Evolutionary conservation across 2,329 filamentous ascomycete species (phyloP), one percentile per base, ranked within the genome.

Genomic region (Immersiporthe knoxdaviesiana): DNA sequence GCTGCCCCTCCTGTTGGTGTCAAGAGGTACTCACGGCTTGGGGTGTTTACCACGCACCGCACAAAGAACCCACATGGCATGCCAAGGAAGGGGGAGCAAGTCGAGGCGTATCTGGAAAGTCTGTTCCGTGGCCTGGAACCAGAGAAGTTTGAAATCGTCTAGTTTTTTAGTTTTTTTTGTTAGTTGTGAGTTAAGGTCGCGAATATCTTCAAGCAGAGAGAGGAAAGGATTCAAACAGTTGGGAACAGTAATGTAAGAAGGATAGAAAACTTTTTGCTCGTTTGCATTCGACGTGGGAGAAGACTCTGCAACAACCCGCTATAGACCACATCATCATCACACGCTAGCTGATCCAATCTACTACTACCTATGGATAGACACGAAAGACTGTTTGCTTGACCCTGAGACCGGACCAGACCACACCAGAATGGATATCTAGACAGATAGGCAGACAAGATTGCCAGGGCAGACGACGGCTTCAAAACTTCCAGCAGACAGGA

Each of bases 281-380:
- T 60, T 62, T 62, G 63, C 61, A 68, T 70, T 70, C 68, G 68
- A 70, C 68, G n/a, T n/a, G n/a, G 56, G 30, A 41, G 62, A 44
- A 66, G 2, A 50, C 66, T 62, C 61, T 58, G 66, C 35, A 41
- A 58, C 65, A 71, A 66, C 50, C 4, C 35, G 59, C 62, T 63
- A 73, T 56, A 67, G 72, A 70, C 37, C 58, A 67, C 72, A 70
- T n/a, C 54, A 30, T 59, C 30, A 63, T 41, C 30, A 63, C 44
- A 59, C 56, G 56, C 59, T 54, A 65, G 47, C 66, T 68, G 47
- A 62, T 63, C 54, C 66, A 68, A 47, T 24, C 68, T 68, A 65
- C 56, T 68, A 65, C 56, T 68, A 65, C 56, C 68, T 70, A 68
- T 52, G 66, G 52, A 65, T 62, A 41, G 56, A 54, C 39, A 54